phyloP scores from a whole-genome alignment of 208 protist genomes.

The Porcisia deanei region DNA sequence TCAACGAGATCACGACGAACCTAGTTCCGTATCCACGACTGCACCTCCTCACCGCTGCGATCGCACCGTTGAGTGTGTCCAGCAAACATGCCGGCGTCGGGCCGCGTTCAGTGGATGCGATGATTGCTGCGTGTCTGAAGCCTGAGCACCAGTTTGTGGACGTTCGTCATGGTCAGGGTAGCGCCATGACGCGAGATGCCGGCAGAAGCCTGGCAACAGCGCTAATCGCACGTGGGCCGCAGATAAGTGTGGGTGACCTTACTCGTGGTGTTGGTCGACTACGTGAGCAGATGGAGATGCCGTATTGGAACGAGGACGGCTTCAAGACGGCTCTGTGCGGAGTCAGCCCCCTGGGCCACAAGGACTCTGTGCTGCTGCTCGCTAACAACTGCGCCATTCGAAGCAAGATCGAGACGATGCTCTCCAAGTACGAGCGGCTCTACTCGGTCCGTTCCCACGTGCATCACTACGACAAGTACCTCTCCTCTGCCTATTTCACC shows the following conservation, averaged over 20 bases:
- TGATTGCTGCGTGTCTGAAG: constrained; percentile 90
- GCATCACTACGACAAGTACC: constrained; percentile 94
- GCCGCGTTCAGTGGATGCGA: constrained; percentile 75
- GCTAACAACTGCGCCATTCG: constrained; percentile 93
- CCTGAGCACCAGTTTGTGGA: constrained; percentile 87
- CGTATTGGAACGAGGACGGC: constrained; percentile 96
- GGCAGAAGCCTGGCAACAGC: constrained; percentile 83
- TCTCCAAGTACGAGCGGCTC: constrained; percentile 90
- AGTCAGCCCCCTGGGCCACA: constrained; percentile 90
- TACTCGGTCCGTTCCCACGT: constrained; percentile 92
- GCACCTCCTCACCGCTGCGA: constrained; percentile 89
- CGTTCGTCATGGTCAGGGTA: constrained; percentile 30
- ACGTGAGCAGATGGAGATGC: constrained; percentile 74
- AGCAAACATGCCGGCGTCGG: constrained; percentile 46
- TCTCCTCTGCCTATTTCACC: constrained; percentile 83
- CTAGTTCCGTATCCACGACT: constrained; percentile 96
- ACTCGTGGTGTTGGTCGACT: constrained; percentile 89
- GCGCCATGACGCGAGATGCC: constrained; percentile 33
- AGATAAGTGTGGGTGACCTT: constrained; percentile 94
- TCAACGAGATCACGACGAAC: constrained; percentile 98
- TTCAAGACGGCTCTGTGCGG: constrained; percentile 97
- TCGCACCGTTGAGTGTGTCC: constrained; percentile 90
- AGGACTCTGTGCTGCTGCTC: constrained; percentile 92
- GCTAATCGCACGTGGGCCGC: constrained; percentile 90
- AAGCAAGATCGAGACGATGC: constrained; percentile 70